A percentile compares a stretch with the other conserved stretches of the same genome.
These are phyloP conservation scores for Chlamydomonas sphaeroides DNA, from an alignment of 139 green algal species.

Conservation along the genomic window DNA sequence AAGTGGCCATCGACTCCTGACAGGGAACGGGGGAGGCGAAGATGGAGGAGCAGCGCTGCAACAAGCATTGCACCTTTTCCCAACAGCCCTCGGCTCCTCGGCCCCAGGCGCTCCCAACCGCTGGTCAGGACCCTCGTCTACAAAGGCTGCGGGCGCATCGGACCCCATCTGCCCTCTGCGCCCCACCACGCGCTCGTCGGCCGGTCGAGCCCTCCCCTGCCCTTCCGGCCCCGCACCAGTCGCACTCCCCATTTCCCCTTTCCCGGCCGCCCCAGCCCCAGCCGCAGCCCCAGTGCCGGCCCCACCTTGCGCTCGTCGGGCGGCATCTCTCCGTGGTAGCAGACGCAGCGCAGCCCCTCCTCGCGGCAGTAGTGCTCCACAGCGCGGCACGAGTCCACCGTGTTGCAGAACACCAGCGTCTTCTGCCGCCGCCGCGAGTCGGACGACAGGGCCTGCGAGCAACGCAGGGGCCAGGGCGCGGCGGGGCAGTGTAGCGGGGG, in stretches of 20 bases:
- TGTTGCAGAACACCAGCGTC: slow-evolving; percentile 97
- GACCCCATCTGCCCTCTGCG: too few relatives aligned
- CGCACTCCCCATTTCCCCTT: background rate
- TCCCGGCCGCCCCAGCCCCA: background rate
- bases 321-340: slow-evolving; percentile 93
- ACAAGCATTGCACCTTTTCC: too few relatives aligned
- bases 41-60: too few relatives aligned
- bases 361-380: slow-evolving; percentile 89
- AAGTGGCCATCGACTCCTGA: slow-evolving; percentile 61
- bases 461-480: background rate
- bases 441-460: slow-evolving; percentile 64
- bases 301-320: slow-evolving; percentile 51
- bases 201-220: too few relatives aligned
- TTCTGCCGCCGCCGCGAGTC: slow-evolving; percentile 44
- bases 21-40: too few relatives aligned
- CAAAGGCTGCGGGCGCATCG: too few relatives aligned
- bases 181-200: too few relatives aligned
- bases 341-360: slow-evolving; percentile 74
- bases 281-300: background rate
- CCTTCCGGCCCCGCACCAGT: background rate
- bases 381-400: slow-evolving; percentile 84
- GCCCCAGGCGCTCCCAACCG: too few relatives aligned
- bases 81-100: too few relatives aligned
- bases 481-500: background rate
- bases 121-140: too few relatives aligned